Percentiles rank a stretch among this genome's conserved stretches.
Evolutionary conservation across 2,329 filamentous ascomycete species (phyloP).

Genomic region (Talaromyces atroroseus): DNA sequence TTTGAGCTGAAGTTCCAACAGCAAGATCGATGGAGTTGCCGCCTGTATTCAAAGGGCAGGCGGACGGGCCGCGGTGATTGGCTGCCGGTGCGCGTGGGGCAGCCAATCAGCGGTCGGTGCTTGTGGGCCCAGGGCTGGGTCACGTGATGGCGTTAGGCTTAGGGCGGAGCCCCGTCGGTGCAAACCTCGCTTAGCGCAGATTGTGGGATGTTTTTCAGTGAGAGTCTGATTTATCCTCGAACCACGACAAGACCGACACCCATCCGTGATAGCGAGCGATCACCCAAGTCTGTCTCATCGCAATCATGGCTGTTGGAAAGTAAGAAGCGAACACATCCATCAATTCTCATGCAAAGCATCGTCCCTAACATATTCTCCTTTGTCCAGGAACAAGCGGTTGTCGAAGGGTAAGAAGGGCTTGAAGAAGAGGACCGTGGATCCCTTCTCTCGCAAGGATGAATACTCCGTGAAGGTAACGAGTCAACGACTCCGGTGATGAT

Average conservation of each 20-base stretch:
- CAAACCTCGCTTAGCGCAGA: slow-evolving; percentile 40
- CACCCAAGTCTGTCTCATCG: slow-evolving; percentile 39
- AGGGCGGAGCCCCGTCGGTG: slow-evolving; percentile 25
- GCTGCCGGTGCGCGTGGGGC: background rate
- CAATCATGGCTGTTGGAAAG: slow-evolving; percentile 81
- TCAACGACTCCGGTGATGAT: background rate
- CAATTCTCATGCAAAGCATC: background rate
- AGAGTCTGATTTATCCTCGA: background rate
- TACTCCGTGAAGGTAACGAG: slow-evolving; percentile 82
- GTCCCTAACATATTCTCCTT: background rate
- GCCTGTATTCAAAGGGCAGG: background rate
- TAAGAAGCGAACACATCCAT: slow-evolving; percentile 35
- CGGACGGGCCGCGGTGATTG: background rate
- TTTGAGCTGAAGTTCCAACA: background rate
- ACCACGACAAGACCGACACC: slow-evolving; percentile 16
- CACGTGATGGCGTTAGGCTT: slow-evolving; percentile 14
- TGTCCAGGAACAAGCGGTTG: slow-evolving; percentile 93
- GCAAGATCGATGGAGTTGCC: background rate
- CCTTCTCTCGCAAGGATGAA: slow-evolving; percentile 99
- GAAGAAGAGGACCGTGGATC: slow-evolving; percentile 98
- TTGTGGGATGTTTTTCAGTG: slow-evolving; percentile 39
- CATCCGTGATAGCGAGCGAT: slow-evolving; percentile 21
- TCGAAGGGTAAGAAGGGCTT: slow-evolving; percentile 99
- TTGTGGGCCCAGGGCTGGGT: background rate
- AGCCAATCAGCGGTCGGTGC: background rate